Base-by-base conservation (phyloP, 192 early-diverging fungal species). In the Lunasporangiospora selenospora region DNA sequence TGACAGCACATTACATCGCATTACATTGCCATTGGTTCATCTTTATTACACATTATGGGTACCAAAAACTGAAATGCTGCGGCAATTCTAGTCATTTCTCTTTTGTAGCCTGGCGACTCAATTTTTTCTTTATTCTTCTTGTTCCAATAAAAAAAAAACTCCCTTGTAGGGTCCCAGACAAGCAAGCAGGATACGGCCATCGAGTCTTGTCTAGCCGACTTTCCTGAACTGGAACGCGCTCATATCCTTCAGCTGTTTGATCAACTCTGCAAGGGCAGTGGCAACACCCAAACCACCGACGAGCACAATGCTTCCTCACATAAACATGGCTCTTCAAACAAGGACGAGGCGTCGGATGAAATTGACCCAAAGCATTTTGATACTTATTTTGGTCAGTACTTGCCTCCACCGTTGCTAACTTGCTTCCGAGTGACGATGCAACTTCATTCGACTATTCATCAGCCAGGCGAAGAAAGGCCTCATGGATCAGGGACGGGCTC, bases 381-480 rank as follows among this genome's bases (percentile, higher is more conserved):
- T n/a, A 30, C 69, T 9, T 73, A 58, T 31, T 73, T 73, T 38
- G 26, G 24, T 1, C 54, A 47, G 6, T 27, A 63, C 13, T 55
- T 73, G 6, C 69, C 69, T 26, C 69, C 69, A 19, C 31, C 60
- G 15, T 36, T 73, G 9, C 40, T 73, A 11, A 63, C 61, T 0
- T 73, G 69, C 34, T 73, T 73, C 55, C 26, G 60, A 11, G 49
- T 73, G 21, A 63, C 61, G 3, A 73, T 73, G 69, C 69, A 73
- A 33, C 42, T 63, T 29, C 69, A 73, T 31, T 73, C 69, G 2
- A 36, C 41, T 12, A 53, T 63, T 23, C 55, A 63, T n/a, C 27
- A 59, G 16, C 45, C 55, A 11, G 53, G 9, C 23, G 64, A 58
- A 5, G 64, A 66, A n/a, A n/a, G n/a, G n/a, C n/a, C n/a, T n/a